Conservation (phyloP, 768 basidiomycete species). For the Pleurotus sapidus region DNA sequence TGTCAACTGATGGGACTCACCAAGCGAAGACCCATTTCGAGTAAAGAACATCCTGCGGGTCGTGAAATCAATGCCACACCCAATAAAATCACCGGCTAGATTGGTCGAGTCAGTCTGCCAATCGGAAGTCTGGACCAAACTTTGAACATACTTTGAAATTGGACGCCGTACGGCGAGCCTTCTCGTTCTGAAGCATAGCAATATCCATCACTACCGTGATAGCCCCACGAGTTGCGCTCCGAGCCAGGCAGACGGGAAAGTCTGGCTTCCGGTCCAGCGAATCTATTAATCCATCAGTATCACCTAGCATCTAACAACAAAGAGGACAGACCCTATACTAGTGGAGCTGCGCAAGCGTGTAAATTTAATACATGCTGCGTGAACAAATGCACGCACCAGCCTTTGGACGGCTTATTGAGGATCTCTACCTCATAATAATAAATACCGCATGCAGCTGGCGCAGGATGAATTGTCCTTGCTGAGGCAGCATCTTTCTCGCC, state of each 20-base stretch:
- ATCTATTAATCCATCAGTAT: slow-evolving; percentile 36
- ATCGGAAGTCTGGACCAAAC: background rate
- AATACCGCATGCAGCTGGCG: slow-evolving; percentile 85
- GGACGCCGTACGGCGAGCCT: slow-evolving; percentile 72
- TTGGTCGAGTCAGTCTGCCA: background rate
- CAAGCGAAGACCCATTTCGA: slow-evolving; percentile 76
- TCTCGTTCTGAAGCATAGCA: slow-evolving; percentile 72
- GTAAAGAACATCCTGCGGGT: slow-evolving; percentile 83
- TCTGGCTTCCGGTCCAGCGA: slow-evolving; percentile 63
- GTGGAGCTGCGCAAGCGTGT: slow-evolving; percentile 55
- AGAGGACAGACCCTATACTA: slow-evolving; percentile 65
- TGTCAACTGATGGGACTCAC: slow-evolving; percentile 28
- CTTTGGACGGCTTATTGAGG: slow-evolving; percentile 74
- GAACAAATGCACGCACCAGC: slow-evolving; percentile 44
- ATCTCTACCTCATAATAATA: slow-evolving; percentile 95
- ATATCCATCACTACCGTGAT: slow-evolving; percentile 87
- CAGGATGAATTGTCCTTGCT: slow-evolving; percentile 71
- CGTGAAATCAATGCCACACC: slow-evolving; percentile 91
- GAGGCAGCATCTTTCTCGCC: slow-evolving; percentile 85
- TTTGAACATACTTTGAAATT: slow-evolving; percentile 67
- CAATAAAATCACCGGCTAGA: slow-evolving; percentile 81
- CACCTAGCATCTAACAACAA: background rate
- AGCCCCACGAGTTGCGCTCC: slow-evolving; percentile 87
- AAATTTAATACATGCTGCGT: background rate
- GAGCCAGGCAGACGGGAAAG: slow-evolving; percentile 80